Evolutionary conservation across 228 moss, liverwort and hornwort species (phyloP), one percentile per base, ranked within the genome.

Genomic region (Sphagnum magellanicum): DNA sequence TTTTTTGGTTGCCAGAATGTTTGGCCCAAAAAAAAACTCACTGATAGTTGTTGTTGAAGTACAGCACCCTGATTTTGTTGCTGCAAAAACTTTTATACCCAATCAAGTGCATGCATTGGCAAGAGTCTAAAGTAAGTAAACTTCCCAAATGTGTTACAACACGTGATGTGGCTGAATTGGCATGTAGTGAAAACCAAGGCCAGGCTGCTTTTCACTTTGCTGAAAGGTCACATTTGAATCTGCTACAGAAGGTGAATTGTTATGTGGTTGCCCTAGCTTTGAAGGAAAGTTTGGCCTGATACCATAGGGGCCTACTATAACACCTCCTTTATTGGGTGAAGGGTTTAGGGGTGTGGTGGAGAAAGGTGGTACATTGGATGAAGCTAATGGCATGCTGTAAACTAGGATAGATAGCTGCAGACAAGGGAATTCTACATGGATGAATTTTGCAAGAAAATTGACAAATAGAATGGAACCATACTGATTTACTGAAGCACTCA

Each of bases 281-380:
- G 88, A 83, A 71, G 17, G 17, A 17, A 17, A 17, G 17, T 66
- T 72, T 58, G 81, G 90, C 49, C 81, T 86, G 73, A 85, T 68
- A 67, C 87, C 87, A 63, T 85, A 92, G 11, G 62, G 17, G 17
- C 32, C 49, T 80, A 52, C 66, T 50, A 16, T 65, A 49, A 58
- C 52, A 51, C 82, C 80, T 51, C 77, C 85, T 10, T 67, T 82
- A 53, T 73, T 79, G 53, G 82, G 69, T 51, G 82, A 76, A 49
- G 75, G 71, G 16, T 81, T 76, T 16, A 88, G 85, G 71, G 86
- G 88, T 66, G 81, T 81, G 72, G 87, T 85, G 50, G 83, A 71
- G 6, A 74, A 78, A 6, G 81, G 70, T 12, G 73, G 71, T 5
- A 86, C 48, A 67, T 62, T 84, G 16, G 86, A 64, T 58, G 83